Evolutionary conservation across 2,329 filamentous ascomycete species (phyloP), one percentile per base, ranked within the genome.

Genomic region (Chrysoporthe austroafricana): DNA sequence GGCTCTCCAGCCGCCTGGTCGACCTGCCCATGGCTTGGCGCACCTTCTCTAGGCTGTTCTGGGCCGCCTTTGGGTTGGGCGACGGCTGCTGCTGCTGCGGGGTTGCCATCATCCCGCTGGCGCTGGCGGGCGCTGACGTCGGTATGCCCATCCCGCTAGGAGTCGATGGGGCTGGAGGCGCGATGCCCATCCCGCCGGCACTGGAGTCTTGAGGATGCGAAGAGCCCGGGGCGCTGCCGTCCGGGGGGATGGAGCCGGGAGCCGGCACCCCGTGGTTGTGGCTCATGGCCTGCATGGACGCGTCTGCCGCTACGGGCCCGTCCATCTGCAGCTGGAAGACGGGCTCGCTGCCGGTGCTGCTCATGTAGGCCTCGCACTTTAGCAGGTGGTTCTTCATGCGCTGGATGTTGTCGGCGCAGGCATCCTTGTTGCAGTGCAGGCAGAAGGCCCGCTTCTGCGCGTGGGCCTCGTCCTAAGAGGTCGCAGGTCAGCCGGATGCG

Each of bases 351-450:
- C 56, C 62, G 26, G 56, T 52, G 66, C 67, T 66, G 54, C 54
- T 63, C 32, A 69, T 44, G 34, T 66, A 69, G n/a, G 60, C 60
- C 46, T 69, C 64, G 54, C 67, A 69, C 8, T 63, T 63, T 8
- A 43, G 56, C 44, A 69, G 67, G 54, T 69, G 67, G 60, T 69
- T 69, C 60, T 69, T 69, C 67, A 69, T 69, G 54, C 67, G 67
- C 67, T 69, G 67, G 67, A 69, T 69, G 64, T 69, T 69, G 59
- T 69, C 67, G 52, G 67, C 67, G 60, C 67, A 69, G 39, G 67
- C 67, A 18, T 69, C 67, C 63, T 63, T 69, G 67, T 63, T 69
- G 60, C 67, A 69, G 56, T 69, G 63, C 3, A 69, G 67, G 42
- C 67, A 69, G 32, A 66, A 69, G 60, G 67, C 67, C 18, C 67